Conservation (phyloP, 2,329 filamentous ascomycete genomes). For the Escovopsis sp. region DNA sequence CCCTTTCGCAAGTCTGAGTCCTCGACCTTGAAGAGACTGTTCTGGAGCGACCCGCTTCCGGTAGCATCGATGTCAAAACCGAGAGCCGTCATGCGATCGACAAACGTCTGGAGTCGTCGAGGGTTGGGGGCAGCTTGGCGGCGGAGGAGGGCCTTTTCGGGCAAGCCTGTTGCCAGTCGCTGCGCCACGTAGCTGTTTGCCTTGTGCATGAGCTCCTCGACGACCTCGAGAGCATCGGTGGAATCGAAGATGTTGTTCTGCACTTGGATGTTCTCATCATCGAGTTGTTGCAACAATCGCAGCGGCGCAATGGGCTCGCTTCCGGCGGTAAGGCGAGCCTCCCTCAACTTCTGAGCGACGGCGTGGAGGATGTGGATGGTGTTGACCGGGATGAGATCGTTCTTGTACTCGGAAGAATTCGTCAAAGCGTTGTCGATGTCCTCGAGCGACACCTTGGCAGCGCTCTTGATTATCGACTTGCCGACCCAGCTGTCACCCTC, state of each 20-base stretch:
- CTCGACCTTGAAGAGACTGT: conserved; percentile 86
- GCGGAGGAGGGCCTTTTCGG: conserved; percentile 84
- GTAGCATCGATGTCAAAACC: conserved; percentile 80
- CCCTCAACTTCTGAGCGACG: conserved; percentile 80
- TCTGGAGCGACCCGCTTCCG: conserved; percentile 83
- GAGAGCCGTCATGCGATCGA: conserved; percentile 81
- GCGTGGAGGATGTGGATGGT: conserved; percentile 70
- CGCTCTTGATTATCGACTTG: conserved; percentile 84
- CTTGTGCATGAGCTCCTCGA: conserved; percentile 91
- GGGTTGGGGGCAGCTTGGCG: conserved; percentile 75
- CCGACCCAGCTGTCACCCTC: conserved; percentile 90
- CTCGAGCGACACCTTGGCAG: conserved; percentile 68
- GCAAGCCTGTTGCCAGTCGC: conserved; percentile 62
- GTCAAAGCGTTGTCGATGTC: conserved; percentile 74
- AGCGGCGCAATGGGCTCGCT: conserved; percentile 70
- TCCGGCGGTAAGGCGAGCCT: conserved; percentile 69
- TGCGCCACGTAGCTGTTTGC: conserved; percentile 81
- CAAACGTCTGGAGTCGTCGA: conserved; percentile 78
- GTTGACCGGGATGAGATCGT: conserved; percentile 52
- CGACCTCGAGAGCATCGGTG: conserved; percentile 74
- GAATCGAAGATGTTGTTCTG: conserved; percentile 94
- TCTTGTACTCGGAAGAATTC: conserved; percentile 44
- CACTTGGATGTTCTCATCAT: conserved; percentile 95
- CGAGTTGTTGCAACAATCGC: conserved; percentile 80
- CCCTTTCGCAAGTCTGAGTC: conserved; percentile 85